These are phyloP conservation scores for Trypanosoma theileri DNA, from an alignment of 208 protist species.

Conservation along the genomic window DNA sequence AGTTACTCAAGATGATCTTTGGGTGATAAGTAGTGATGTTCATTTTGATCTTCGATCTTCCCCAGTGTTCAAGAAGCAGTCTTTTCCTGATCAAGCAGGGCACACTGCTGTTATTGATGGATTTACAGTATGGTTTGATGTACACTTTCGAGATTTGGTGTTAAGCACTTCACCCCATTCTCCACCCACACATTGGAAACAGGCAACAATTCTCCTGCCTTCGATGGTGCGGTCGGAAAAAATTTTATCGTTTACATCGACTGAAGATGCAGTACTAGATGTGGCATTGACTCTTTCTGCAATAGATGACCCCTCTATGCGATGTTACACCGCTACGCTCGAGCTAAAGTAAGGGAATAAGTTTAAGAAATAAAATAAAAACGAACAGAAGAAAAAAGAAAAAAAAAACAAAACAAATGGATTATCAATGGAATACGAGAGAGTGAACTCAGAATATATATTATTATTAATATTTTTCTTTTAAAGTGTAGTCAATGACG, in stretches of 20 bases:
- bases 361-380: neutral
- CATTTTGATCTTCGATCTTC: constrained; percentile 43
- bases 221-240: constrained; percentile 35
- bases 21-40: constrained; percentile 20
- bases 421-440: too few relatives aligned
- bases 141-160: constrained; percentile 32
- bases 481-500: too few relatives aligned
- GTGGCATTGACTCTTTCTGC: constrained; percentile 35
- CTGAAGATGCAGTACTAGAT: constrained; percentile 28
- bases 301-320: constrained; percentile 26
- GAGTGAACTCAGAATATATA: neutral
- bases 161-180: constrained; percentile 59
- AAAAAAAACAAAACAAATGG: neutral
- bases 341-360: constrained; percentile 39
- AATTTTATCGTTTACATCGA: constrained; percentile 36
- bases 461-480: too few relatives aligned
- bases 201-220: constrained; percentile 76
- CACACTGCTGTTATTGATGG: constrained; percentile 45
- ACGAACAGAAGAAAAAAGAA: neutral
- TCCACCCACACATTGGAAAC: constrained; percentile 89
- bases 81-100: constrained; percentile 2
- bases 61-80: constrained; percentile 9
- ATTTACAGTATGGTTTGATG: constrained; percentile 80
- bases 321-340: constrained; percentile 62
- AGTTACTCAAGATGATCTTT: constrained; percentile 28